A percentile compares a stretch with the other conserved stretches of the same genome.
Evolutionary conservation across 2,329 filamentous ascomycete species (phyloP).

Genomic region (Boeremia lycopersici): DNA sequence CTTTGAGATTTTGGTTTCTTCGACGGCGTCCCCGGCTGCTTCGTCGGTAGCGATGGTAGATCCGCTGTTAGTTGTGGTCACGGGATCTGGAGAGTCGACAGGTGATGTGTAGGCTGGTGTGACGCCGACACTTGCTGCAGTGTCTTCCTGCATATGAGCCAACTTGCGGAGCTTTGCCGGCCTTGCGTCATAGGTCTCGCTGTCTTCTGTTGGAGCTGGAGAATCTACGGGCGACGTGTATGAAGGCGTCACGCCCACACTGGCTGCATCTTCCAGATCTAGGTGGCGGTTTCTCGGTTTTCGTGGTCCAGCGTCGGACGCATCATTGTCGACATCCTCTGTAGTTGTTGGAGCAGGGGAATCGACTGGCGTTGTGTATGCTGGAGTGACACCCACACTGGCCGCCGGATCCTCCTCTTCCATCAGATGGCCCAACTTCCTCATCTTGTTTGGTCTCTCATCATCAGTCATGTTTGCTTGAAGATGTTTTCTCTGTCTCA

Average conservation of each 20-base stretch:
- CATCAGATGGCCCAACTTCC: conserved; percentile 55
- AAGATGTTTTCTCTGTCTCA: not conserved
- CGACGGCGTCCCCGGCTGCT: conserved; percentile 7
- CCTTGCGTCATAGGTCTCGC: conserved; percentile 53
- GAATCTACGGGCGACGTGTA: conserved; percentile 15
- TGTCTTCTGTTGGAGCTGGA: conserved; percentile 11
- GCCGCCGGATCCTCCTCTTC: conserved; percentile 16
- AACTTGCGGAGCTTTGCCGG: conserved; percentile 63
- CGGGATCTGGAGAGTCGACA: conserved; percentile 15
- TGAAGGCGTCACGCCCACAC: conserved; percentile 13
- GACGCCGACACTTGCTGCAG: conserved; percentile 14
- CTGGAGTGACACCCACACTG: conserved; percentile 14
- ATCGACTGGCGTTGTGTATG: conserved; percentile 17
- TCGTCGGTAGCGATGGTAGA: conserved; percentile 8
- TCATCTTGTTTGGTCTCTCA: conserved; percentile 61
- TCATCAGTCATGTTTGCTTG: conserved; percentile 59
- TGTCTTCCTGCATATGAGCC: conserved; percentile 38
- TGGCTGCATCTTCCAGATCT: conserved; percentile 13
- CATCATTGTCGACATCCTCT: not conserved
- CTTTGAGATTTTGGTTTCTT: conserved; percentile 69
- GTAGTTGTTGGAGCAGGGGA: conserved; percentile 8
- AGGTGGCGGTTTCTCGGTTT: conserved; percentile 11
- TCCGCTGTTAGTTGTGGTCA: conserved; percentile 21
- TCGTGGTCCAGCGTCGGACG: conserved; percentile 3
- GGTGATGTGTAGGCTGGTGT: conserved; percentile 17